Evolutionary conservation across 164 flowering plant genomes (phyloP).

Genomic region (Liquidambar formosana): DNA sequence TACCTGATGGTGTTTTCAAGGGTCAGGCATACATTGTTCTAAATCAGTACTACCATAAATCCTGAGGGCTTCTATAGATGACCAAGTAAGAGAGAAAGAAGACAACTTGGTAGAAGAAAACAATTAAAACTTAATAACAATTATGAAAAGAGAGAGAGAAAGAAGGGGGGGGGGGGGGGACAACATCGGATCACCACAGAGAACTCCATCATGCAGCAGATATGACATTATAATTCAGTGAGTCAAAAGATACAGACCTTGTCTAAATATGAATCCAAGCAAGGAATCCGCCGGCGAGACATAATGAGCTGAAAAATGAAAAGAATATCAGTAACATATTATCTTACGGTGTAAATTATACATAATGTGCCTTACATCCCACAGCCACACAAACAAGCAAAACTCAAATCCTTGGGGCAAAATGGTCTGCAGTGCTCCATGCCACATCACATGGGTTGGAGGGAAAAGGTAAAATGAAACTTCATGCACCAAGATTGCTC

Average conservation of each 20-base stretch:
- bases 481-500: no score
- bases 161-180: no score
- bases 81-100: background rate
- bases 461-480: no score
- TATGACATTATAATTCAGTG: background rate
- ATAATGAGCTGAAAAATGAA: constrained; percentile 66
- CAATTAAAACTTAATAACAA: background rate
- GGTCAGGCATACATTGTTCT: background rate
- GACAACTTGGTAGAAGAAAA: background rate
- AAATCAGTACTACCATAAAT: background rate
- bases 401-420: no score
- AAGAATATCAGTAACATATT: constrained; percentile 3
- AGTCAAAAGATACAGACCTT: constrained; percentile 50
- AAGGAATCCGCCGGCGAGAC: constrained; percentile 95
- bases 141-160: no score
- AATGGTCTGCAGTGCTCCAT: no score
- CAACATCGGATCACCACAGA: no score
- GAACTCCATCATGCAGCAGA: background rate
- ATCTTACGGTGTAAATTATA: background rate
- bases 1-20: background rate
- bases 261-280: constrained; percentile 94
- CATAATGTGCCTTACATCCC: no score
- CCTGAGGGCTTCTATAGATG: background rate
- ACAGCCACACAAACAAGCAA: no score
- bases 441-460: no score